Evolutionary conservation across 208 protist species (phyloP).

Genomic region (Crithidia sp.): DNA sequence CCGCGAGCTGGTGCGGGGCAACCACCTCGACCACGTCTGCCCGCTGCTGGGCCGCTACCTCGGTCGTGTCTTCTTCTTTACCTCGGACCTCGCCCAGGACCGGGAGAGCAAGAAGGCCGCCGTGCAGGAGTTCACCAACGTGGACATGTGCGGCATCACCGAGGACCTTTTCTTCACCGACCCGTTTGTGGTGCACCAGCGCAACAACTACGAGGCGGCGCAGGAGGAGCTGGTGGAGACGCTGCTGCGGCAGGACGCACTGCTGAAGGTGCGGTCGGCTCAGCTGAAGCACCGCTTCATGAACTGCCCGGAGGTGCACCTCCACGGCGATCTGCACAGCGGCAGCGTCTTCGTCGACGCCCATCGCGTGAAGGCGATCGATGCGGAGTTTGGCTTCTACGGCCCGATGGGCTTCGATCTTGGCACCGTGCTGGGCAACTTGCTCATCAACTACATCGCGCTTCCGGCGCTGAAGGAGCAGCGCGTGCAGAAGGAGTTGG

Average conservation of each 20-base stretch:
- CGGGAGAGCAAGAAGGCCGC: constrained; percentile 39
- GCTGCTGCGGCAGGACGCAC: constrained; percentile 30
- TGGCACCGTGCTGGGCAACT: constrained; percentile 38
- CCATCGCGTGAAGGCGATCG: constrained; percentile 35
- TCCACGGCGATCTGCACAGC: constrained; percentile 47
- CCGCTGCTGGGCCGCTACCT: constrained; percentile 42
- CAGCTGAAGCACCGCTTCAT: constrained; percentile 51
- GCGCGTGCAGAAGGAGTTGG: neutral
- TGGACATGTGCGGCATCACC: constrained; percentile 44
- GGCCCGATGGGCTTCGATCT: constrained; percentile 45
- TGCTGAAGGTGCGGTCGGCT: constrained; percentile 25
- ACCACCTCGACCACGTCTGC: constrained; percentile 34
- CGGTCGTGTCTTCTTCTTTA: constrained; percentile 44
- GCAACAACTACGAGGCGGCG: constrained; percentile 43
- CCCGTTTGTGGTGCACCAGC: constrained; percentile 31
- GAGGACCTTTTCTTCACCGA: constrained; percentile 46
- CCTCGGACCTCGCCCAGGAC: constrained; percentile 41
- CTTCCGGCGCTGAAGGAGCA: constrained; percentile 29
- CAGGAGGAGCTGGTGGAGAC: constrained; percentile 34
- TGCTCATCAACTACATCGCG: constrained; percentile 43
- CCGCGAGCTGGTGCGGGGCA: constrained; percentile 29
- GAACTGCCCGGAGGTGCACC: constrained; percentile 41
- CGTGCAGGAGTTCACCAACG: constrained; percentile 40
- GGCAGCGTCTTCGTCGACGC: constrained; percentile 43
- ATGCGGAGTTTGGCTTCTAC: constrained; percentile 48